phyloP scores from a whole-genome alignment of 257 asterid genomes.

The Pogostemon cablin region DNA sequence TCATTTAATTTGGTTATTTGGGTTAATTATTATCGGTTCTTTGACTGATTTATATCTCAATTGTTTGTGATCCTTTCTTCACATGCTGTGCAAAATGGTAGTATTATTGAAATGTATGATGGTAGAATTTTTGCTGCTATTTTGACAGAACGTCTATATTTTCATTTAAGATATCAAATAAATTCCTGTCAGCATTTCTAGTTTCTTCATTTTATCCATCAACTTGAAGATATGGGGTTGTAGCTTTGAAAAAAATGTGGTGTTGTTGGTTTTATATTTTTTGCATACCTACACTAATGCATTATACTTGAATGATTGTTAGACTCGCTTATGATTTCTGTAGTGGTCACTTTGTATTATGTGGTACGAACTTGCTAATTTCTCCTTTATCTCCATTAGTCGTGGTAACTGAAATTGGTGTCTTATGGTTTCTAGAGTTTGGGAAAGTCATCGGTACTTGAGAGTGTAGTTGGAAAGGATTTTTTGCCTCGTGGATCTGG shows the following conservation, averaged over 20 bases:
- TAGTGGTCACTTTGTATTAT: slow-evolving; percentile 19
- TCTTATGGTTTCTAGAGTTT: slow-evolving; percentile 59
- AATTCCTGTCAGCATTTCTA: slow-evolving; percentile 12
- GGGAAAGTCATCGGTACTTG: slow-evolving; percentile 84
- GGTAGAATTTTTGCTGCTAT: slow-evolving; percentile 4
- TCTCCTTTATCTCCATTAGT: slow-evolving; percentile 19
- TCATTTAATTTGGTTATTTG: background rate
- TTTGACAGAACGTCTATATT: background rate
- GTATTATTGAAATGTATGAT: background rate
- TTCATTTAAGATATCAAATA: slow-evolving; percentile 15
- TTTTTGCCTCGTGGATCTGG: slow-evolving; percentile 90
- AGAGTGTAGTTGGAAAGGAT: slow-evolving; percentile 78
- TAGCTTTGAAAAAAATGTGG: slow-evolving; percentile 6
- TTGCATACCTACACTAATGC: background rate
- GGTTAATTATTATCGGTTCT: background rate
- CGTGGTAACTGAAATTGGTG: slow-evolving; percentile 11
- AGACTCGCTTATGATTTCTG: background rate
- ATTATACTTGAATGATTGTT: background rate
- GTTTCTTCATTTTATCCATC: background rate
- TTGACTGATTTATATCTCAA: background rate
- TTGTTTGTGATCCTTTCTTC: background rate
- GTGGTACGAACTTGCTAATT: background rate
- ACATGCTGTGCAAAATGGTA: background rate
- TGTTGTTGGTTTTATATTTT: slow-evolving; percentile 13
- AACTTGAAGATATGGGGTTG: background rate